Evolutionary conservation across 352 stramenopile genomes (phyloP).

Genomic region (Phytophthora pluvialis): DNA sequence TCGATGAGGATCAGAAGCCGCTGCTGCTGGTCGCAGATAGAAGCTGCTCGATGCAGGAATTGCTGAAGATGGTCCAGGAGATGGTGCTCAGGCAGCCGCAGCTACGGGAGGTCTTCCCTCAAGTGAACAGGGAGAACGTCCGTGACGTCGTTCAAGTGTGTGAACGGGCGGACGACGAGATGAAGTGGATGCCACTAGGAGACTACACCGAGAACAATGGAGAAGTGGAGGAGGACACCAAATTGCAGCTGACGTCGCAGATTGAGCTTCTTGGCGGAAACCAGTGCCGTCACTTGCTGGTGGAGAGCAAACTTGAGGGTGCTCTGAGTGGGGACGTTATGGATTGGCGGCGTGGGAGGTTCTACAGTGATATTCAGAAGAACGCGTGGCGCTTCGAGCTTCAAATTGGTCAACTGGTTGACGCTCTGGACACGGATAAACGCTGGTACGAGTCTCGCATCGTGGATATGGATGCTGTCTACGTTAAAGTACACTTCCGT

Average conservation of each 20-base stretch:
- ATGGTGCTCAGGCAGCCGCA: conserved; percentile 44
- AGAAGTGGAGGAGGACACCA: background rate
- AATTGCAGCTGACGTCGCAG: conserved; percentile 50
- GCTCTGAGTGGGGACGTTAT: background rate
- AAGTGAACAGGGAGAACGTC: conserved; percentile 36
- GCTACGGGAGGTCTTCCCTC: conserved; percentile 44
- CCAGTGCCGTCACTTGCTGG: conserved; percentile 51
- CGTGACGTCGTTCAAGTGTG: conserved; percentile 51
- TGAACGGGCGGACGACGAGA: conserved; percentile 38
- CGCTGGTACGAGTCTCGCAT: conserved; percentile 81
- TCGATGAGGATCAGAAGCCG: conserved; percentile 34
- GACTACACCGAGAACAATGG: conserved; percentile 6
- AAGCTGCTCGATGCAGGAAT: conserved; percentile 6
- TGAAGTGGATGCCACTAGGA: conserved; percentile 48
- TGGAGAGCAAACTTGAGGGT: conserved; percentile 50
- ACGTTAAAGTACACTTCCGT: conserved; percentile 96
- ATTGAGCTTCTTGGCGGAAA: conserved; percentile 38
- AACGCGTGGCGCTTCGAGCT: conserved; percentile 71
- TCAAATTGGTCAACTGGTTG: conserved; percentile 61
- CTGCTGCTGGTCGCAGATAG: conserved; percentile 43
- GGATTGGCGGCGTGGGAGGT: conserved; percentile 59
- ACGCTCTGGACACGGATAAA: conserved; percentile 73
- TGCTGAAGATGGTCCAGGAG: conserved; percentile 17
- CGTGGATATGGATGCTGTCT: conserved; percentile 46
- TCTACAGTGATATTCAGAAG: conserved; percentile 52